Base-by-base conservation (phyloP, 306 rosid genomes). In the Astragalus glycyphyllos region DNA sequence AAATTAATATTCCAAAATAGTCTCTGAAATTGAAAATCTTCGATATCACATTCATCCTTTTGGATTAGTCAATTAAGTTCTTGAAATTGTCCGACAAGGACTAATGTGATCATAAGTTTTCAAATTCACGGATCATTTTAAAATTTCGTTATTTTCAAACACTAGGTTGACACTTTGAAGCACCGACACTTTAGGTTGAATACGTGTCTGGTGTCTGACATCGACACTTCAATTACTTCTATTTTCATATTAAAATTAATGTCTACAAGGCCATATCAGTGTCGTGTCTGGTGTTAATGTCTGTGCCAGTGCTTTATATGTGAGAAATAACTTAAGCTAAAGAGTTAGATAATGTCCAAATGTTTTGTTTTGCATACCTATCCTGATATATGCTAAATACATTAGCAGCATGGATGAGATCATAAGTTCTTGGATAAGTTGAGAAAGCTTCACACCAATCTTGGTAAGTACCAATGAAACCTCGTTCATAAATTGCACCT, bases 361-460 rank as follows among this genome's bases (percentile, higher is more conserved):
- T 58, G 40, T 53, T 77, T 77, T 14, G 6, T 35, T 35, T 35
- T 34, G 79, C 92, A 78, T 74, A 80, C 97, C 99, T 95, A 73
- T 89, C 99, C 46, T 91, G 99, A 74, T 95, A 95, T 71, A 95
- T 89, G 77, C 86, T 73, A 74, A 95, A 87, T 5, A 95, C 84
- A 48, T 83, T 86, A 5, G 79, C 58, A 8, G 99, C 99, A 65
- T 95, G 99, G 54, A 89, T 91, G 79, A 95, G 89, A 81, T 95
- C 97, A 40, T 95, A 95, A 2, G 99, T 95, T 78, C 97, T 86
- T 13, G 99, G 99, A 70, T 91, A 91, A 1, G 97, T 91, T 8
- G 99, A 91, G 82, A 94, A 87, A 41, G 92, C 99, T 82, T 95
- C 97, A 0, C 97, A 95, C 97, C 99, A 87, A 35, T 95, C 92